Evolutionary conservation across 2,329 filamentous ascomycete species (phyloP), one percentile per base, ranked within the genome.

Genomic region (Exophiala bonariae): DNA sequence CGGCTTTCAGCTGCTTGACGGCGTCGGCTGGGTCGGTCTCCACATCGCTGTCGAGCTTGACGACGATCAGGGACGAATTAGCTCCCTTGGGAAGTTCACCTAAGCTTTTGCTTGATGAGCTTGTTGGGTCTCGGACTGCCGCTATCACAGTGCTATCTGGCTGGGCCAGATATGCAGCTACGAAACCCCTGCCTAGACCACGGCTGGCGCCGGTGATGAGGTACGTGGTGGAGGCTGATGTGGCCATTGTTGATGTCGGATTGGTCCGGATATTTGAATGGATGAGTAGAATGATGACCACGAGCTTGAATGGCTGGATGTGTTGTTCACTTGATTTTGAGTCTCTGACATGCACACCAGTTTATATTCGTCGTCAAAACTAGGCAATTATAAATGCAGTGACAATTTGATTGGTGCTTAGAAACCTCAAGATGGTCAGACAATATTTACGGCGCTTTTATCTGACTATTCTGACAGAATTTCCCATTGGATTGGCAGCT

Each of bases 21-120:
- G 69, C 69, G 11, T 54, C 55, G 9, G 51, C 57, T 1, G 71
- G 55, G 44, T 71, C 68, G 1, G 59, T 51, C 6, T 65, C 59
- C 3, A 63, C 62, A 3, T 52, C 54, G 1, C 65, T 63, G 37
- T 79, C 75, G 49, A 76, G 59, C 49, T 73, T 68, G 19, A 75
- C 60, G 9, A 75, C 45, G 19, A 76, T 61, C 7, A 79, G 52
- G 1, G 41, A 55, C 30, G 64, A 73, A 11, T 56, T 60, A 2
- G 57, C 26, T 16, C 54, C 72, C 3, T 49, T 63, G 4, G 72
- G 65, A 0, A 79, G 60, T 1, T 59, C 44, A 1, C 40, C 31
- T 3, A 59, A 44, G 19, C 47, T 17, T 30, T 58, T 43, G 20
- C 49, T 33, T 18, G 45, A 41, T 9, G 44, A 19, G 20, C 45